These are phyloP conservation scores for Seiridium unicorne DNA, from an alignment of 2,329 filamentous ascomycete genomes.

Conservation along the genomic window DNA sequence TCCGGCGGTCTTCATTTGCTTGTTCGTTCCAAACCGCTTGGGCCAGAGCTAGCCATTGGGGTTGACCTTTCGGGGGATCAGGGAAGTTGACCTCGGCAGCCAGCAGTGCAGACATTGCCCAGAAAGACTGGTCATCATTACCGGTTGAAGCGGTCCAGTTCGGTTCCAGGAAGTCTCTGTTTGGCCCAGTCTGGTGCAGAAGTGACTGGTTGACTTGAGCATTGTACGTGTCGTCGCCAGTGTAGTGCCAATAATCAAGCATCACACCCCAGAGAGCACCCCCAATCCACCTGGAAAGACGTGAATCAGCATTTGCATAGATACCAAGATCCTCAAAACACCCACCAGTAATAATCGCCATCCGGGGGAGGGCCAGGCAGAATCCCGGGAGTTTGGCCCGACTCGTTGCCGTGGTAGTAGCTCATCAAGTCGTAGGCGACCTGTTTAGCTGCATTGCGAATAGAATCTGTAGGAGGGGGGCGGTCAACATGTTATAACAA, in stretches of 20 bases:
- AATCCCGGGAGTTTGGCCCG: slow-evolving; percentile 26
- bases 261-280: slow-evolving; percentile 51
- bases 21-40: slow-evolving; percentile 63
- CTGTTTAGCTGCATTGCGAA: slow-evolving; percentile 4
- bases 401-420: slow-evolving; percentile 28
- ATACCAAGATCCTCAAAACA: not conserved
- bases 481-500: too few species aligned
- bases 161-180: slow-evolving; percentile 40
- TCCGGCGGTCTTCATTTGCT: slow-evolving; percentile 38
- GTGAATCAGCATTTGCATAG: slow-evolving; percentile 29
- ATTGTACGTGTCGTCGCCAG: slow-evolving; percentile 49
- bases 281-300: slow-evolving; percentile 42
- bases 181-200: slow-evolving; percentile 38
- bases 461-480: slow-evolving; percentile 3
- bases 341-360: slow-evolving; percentile 35
- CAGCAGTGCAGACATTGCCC: slow-evolving; percentile 61
- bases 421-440: slow-evolving; percentile 28
- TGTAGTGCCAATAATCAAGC: slow-evolving; percentile 56
- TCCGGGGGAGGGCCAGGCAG: slow-evolving; percentile 27
- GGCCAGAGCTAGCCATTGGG: slow-evolving; percentile 59
- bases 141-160: slow-evolving; percentile 35
- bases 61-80: slow-evolving; percentile 41
- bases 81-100: slow-evolving; percentile 60
- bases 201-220: slow-evolving; percentile 40
- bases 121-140: slow-evolving; percentile 59